Base-by-base conservation (phyloP, 768 basidiomycete genomes). In the Boletellus ananiceps region DNA sequence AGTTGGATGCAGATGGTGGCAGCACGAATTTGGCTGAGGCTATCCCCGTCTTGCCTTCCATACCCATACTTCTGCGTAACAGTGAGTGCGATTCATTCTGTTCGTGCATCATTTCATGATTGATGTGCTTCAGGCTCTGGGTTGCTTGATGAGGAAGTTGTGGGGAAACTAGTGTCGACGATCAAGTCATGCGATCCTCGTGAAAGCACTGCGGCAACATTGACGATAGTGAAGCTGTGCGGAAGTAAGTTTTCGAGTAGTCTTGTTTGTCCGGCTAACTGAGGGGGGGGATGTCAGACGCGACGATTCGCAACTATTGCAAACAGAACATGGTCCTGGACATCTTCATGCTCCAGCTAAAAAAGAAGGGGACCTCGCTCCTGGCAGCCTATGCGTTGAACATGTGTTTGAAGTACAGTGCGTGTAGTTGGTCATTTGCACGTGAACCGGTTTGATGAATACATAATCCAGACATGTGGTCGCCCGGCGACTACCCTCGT, bases 381-480 rank as follows among this genome's bases (percentile, higher is more conserved):
- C 50, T 63, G 9, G 57, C 52, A 15, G 58, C 58, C 11, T 60
- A 62, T 8, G 58, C 61, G 8, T 31, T 63, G 16, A 40, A 37
- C 2, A 44, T 27, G 2, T 63, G 58, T 37, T 27, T 63, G 44
- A 49, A 42, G 33, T 36, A 60, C 2, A 2, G 61, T 57, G 25
- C 44, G 61, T 44, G 1, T 12, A 25, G 31, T 27, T 15, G 6
- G 16, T 8, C 34, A 3, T 14, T 21, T 2, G 8, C 7, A 2
- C 4, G 18, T 4, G 29, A 16, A 29, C 11, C 7, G 1, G 1
- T 21, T 8, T 31, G 8, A 15, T 40, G 52, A 7, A 51, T 2
- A 16, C n/a, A 14, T 16, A 5, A 8, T 8, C 21, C 5, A 5
- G 51, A 55, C 16, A 61, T 62, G 55, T 40, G 47, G 25, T 39